Evolutionary conservation across 345 rosid genomes (phyloP).

Genomic region (Linum trigynum): DNA sequence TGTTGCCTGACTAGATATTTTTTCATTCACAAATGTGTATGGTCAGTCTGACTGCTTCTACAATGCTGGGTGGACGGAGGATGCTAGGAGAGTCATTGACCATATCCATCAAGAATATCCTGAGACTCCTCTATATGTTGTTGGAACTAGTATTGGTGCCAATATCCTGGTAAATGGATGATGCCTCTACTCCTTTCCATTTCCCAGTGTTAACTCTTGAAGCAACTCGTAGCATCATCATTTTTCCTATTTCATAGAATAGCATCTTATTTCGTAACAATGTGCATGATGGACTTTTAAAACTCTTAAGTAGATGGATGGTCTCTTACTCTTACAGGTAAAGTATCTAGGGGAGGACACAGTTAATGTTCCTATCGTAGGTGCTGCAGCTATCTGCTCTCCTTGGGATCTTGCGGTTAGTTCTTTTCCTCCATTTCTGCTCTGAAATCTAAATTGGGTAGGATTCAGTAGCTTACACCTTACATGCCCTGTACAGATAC

Average conservation of each 20-base stretch:
- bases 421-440: conserved; percentile 3
- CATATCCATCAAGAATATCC: conserved; percentile 23
- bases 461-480: neutral
- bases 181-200: neutral
- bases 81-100: conserved; percentile 19
- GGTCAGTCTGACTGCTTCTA: conserved; percentile 41
- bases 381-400: conserved; percentile 35
- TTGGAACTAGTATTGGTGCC: conserved; percentile 40
- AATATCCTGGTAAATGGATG: conserved; percentile 29
- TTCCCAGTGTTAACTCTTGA: neutral
- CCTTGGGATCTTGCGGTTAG: conserved; percentile 38
- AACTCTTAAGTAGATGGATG: conserved; percentile 1
- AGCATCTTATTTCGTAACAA: neutral
- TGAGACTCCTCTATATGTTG: conserved; percentile 32
- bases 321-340: conserved; percentile 21
- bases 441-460: neutral
- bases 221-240: neutral
- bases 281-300: neutral
- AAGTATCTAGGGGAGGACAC: conserved; percentile 36
- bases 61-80: conserved; percentile 42
- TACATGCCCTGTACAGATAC: neutral
- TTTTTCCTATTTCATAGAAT: neutral
- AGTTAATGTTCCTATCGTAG: conserved; percentile 20
- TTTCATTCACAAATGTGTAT: conserved; percentile 11
- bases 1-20: conserved; percentile 14